Conservation (phyloP, 768 basidiomycete genomes). For the Mycena pura region DNA sequence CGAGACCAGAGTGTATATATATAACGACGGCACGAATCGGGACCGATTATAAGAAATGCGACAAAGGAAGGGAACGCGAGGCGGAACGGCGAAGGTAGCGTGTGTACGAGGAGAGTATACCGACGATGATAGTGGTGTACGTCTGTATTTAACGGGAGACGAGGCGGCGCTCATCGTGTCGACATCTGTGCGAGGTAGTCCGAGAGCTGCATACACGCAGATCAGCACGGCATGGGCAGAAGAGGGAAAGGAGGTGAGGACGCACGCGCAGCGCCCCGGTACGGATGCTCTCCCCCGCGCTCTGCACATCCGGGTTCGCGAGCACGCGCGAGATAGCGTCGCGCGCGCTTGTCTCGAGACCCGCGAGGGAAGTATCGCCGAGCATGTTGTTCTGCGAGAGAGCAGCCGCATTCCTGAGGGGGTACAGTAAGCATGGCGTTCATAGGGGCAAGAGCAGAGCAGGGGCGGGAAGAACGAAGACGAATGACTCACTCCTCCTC, state of each 20-base stretch:
- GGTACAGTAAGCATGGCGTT: background rate
- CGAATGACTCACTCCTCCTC: slow-evolving; percentile 76
- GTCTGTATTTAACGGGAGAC: too few species aligned
- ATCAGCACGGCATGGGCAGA: background rate
- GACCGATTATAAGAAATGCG: too few species aligned
- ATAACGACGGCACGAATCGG: too few species aligned
- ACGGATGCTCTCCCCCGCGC: slow-evolving; percentile 78
- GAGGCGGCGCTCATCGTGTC: slow-evolving; percentile 15
- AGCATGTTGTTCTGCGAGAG: slow-evolving; percentile 12
- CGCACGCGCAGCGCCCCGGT: slow-evolving; percentile 83
- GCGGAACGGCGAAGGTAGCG: too few species aligned
- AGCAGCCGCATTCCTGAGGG: background rate
- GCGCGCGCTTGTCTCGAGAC: slow-evolving; percentile 66
- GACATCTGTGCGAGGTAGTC: slow-evolving; percentile 30
- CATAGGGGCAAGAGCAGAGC: background rate
- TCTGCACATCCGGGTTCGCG: slow-evolving; percentile 88
- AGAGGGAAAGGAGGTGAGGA: background rate
- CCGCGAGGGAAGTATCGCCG: slow-evolving; percentile 62
- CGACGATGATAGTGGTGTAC: too few species aligned
- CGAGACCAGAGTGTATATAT: too few species aligned
- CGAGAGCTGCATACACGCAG: slow-evolving; percentile 7
- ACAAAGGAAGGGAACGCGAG: too few species aligned
- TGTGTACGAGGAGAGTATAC: too few species aligned
- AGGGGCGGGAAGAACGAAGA: slow-evolving; percentile 17
- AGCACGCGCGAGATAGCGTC: slow-evolving; percentile 79